These are phyloP conservation scores for Hylodesmum podocarpum DNA, from an alignment of 306 rosid genomes.

Conservation along the genomic window DNA sequence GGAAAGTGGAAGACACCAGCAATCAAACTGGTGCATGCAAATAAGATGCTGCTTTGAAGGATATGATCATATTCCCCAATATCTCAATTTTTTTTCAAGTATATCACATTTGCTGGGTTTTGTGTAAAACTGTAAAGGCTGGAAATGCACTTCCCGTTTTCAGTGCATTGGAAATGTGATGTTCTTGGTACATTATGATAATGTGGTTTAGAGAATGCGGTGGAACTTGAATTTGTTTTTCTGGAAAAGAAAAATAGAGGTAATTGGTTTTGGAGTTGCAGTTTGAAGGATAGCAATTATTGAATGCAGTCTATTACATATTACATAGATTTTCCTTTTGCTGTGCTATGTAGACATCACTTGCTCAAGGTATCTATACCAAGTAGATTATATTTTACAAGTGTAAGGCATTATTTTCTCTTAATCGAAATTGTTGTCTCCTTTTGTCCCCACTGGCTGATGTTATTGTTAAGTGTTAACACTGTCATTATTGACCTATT, in stretches of 20 bases:
- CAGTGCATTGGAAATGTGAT: not conserved
- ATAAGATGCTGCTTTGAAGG: not conserved
- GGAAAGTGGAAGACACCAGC: not conserved
- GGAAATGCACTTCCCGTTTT: not conserved
- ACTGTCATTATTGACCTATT: not conserved
- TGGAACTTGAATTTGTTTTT: not conserved
- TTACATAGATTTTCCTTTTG: not conserved
- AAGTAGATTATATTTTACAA: not conserved
- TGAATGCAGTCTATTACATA: not conserved
- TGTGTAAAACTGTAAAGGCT: not conserved
- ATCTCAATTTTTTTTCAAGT: not conserved
- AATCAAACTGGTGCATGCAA: not conserved
- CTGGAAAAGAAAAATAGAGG: not conserved
- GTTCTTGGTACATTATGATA: not conserved
- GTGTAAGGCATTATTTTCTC: not conserved
- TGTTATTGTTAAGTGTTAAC: conserved; percentile 9
- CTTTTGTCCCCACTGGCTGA: not conserved
- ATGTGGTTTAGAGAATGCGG: not conserved
- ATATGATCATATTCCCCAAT: not conserved
- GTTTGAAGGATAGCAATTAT: not conserved
- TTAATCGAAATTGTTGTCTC: conserved; percentile 8
- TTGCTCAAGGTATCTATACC: not conserved
- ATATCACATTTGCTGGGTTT: not conserved
- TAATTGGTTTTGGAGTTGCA: not conserved
- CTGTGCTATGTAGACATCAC: not conserved